These are phyloP conservation scores for Trametes hirsuta DNA, from an alignment of 1,284 basidiomycete genomes.

Conservation along the genomic window DNA sequence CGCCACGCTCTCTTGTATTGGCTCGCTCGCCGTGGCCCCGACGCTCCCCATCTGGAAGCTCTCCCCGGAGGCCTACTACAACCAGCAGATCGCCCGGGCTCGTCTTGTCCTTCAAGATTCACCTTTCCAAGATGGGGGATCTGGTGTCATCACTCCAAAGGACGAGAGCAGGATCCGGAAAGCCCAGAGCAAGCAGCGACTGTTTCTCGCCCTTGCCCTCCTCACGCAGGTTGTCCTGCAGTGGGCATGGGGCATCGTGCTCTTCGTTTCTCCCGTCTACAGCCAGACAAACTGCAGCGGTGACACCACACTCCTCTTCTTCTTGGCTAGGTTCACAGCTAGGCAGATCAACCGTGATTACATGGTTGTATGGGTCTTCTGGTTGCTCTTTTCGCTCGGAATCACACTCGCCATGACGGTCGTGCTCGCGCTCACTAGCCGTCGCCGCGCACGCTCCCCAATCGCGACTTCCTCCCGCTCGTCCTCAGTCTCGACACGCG, in stretches of 20 bases:
- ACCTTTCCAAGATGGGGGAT: slow-evolving; percentile 13
- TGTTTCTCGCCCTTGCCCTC: slow-evolving; percentile 33
- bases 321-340: slow-evolving; percentile 25
- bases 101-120: slow-evolving; percentile 23
- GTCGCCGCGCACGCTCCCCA: slow-evolving; percentile 20
- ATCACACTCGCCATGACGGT: slow-evolving; percentile 31
- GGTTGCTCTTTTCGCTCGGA: slow-evolving; percentile 34
- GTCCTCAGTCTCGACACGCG: slow-evolving; percentile 5
- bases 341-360: slow-evolving; percentile 23
- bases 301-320: slow-evolving; percentile 29
- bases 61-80: slow-evolving; percentile 28
- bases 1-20: slow-evolving; percentile 35
- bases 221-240: slow-evolving; percentile 36
- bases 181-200: slow-evolving; percentile 28
- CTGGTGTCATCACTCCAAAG: slow-evolving; percentile 14
- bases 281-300: slow-evolving; percentile 32
- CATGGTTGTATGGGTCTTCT: slow-evolving; percentile 34
- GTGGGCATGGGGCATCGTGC: slow-evolving; percentile 36
- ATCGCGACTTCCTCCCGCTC: slow-evolving; percentile 15
- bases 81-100: slow-evolving; percentile 17
- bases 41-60: slow-evolving; percentile 35
- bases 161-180: slow-evolving; percentile 23
- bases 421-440: slow-evolving; percentile 31
- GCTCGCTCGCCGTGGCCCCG: slow-evolving; percentile 35
- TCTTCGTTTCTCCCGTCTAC: slow-evolving; percentile 33